Percentiles rank a stretch among this genome's conserved stretches.
phyloP scores from a whole-genome alignment of 305 asterid species.

The Caryopteris hybrid region DNA sequence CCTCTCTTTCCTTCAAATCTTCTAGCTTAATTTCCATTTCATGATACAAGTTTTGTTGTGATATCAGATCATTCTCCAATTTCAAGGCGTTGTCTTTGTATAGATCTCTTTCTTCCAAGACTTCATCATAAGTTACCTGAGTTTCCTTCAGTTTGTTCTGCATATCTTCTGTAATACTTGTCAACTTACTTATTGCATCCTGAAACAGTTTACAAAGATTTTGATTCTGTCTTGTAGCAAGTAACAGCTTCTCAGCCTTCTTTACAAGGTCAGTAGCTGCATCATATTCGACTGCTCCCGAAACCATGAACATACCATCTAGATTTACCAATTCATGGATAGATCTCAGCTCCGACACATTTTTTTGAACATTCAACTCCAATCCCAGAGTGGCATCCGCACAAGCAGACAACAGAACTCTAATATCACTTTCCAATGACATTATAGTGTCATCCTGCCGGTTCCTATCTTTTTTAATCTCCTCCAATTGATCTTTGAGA shows the following conservation, averaged over 20 bases:
- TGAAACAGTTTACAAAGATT: constrained; percentile 42
- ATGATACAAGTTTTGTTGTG: constrained; percentile 34
- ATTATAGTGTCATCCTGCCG: constrained; percentile 42
- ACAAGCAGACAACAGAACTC: constrained; percentile 68
- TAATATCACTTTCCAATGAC: constrained; percentile 49
- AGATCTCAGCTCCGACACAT: constrained; percentile 39
- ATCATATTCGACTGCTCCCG: constrained; percentile 32
- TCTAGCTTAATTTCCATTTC: constrained; percentile 47
- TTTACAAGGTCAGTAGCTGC: constrained; percentile 32
- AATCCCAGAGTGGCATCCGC: constrained; percentile 53
- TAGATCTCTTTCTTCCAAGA: constrained; percentile 56
- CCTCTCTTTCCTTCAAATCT: constrained; percentile 45
- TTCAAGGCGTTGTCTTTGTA: constrained; percentile 43
- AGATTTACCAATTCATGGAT: constrained; percentile 31
- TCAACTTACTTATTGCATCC: constrained; percentile 35
- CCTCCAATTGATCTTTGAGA: constrained; percentile 52
- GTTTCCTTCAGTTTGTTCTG: constrained; percentile 51
- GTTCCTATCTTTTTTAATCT: constrained; percentile 48
- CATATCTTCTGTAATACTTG: constrained; percentile 36
- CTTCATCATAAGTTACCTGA: constrained; percentile 39
- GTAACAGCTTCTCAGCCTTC: constrained; percentile 58
- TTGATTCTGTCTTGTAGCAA: constrained; percentile 51
- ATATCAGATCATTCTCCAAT: constrained; percentile 61
- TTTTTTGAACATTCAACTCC: constrained; percentile 40
- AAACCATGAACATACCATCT: constrained; percentile 29